Base-by-base conservation (phyloP, 805 yeast genomes). In the Hanseniaspora thailandica region DNA sequence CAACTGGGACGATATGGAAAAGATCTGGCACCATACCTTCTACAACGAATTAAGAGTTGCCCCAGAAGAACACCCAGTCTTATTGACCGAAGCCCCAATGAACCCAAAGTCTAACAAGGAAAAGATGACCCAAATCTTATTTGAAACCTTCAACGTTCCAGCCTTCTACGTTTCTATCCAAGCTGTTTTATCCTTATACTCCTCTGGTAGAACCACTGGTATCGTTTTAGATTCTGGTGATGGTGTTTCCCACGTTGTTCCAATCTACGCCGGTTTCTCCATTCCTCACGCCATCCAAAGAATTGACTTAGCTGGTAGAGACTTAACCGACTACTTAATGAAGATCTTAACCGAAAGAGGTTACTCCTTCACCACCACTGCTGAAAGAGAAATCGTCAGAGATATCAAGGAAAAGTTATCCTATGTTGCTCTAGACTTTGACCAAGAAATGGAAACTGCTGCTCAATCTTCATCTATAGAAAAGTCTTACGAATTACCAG, bases 1-100 rank as follows among this genome's bases (percentile, higher is more conserved):
- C 76, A 88, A 93, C 88, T 93, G 98, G 98, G 97, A 90, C 73
- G 98, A 93, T 72, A 93, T 93, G 98, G 98, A 93, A 80, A 90
- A 90, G 78, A 93, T 93, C 81, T 93, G 98, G 98, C 97, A 93
- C 76, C 98, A 93, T 82, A 93, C 97, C 66, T 93, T 93, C 82
- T 90, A 89, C 90, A 93, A 93, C 78, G 98, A 93, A 78, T 84
- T 93, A 76, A 87, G 97, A 79, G 97, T 93, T 72, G 97, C 97
- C 57, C 97, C 97, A 75, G 98, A 93, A 77, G 98, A 93, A 77
- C 98, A 93, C 81, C 97, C 97, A 72, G 96, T 90, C 66, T 78
- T 93, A 73, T 83, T 93, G 76, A 93, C 98, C 63, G 98, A 93
- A 82, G 98, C 98, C 62, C 98, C 98, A 75, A 86, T 88, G 87